phyloP scores from a whole-genome alignment of 106 monocot species.

The Dioscorea alata region DNA sequence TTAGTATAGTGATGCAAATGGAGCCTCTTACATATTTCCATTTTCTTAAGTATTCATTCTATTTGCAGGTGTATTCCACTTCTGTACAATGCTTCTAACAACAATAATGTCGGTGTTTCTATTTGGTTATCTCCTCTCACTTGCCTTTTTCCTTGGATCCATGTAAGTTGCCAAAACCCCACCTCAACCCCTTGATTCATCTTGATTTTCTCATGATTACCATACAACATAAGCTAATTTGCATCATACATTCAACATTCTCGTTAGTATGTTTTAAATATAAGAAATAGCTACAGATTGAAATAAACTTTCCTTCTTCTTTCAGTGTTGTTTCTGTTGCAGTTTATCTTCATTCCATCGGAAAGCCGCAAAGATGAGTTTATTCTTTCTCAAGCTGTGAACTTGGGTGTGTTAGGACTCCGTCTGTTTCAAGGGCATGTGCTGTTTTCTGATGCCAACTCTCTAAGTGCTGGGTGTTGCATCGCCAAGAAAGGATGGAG shows the following conservation, averaged over 20 bases:
- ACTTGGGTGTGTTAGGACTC: no score
- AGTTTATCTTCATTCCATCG: conserved; percentile 72
- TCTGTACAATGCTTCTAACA: conserved; percentile 94
- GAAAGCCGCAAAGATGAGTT: conserved; percentile 58
- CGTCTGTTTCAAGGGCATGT: no score
- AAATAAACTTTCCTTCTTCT: background rate
- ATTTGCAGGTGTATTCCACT: conserved; percentile 92
- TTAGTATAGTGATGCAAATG: no score
- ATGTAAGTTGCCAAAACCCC: conserved; percentile 63
- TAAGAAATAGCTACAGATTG: background rate
- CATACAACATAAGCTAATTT: no score
- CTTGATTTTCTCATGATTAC: background rate
- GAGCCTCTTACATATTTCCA: no score
- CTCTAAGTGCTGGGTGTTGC: no score
- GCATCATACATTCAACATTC: background rate
- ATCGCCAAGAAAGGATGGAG: no score
- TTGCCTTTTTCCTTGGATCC: conserved; percentile 75
- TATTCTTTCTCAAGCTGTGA: no score
- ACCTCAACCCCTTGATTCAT: background rate
- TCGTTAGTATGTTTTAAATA: background rate
- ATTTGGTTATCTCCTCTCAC: conserved; percentile 72
- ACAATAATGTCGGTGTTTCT: conserved; percentile 82
- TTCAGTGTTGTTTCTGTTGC: conserved; percentile 87
- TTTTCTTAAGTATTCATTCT: background rate
- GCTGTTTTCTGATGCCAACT: no score